Conservation (phyloP, 257 asterid genomes). For the Nicotiana paniculata region DNA sequence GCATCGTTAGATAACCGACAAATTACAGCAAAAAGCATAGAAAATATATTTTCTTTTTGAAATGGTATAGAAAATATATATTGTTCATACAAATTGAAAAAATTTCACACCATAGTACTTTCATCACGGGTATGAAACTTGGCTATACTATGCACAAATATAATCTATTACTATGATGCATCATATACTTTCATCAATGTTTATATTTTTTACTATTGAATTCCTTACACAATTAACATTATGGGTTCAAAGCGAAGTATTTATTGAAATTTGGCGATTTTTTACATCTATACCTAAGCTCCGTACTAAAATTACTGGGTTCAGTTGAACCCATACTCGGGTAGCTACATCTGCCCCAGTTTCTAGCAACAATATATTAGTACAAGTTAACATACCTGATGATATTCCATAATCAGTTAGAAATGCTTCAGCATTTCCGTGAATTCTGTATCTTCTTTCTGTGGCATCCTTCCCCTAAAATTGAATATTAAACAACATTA, state of each 20-base stretch:
- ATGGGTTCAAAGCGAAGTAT: too few species aligned
- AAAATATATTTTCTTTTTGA: neutral
- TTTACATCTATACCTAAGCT: too few species aligned
- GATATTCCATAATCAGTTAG: slow-evolving; percentile 52
- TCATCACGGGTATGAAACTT: neutral
- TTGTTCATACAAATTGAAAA: neutral
- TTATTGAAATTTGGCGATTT: too few species aligned
- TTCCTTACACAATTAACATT: too few species aligned
- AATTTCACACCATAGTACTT: neutral
- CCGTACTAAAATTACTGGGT: too few species aligned
- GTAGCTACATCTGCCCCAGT: too few species aligned
- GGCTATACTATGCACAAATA: neutral
- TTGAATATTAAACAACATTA: neutral
- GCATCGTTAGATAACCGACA: slow-evolving; percentile 3
- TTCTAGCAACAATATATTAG: slow-evolving; percentile 1
- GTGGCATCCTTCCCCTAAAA: slow-evolving; percentile 33
- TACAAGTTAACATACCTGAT: slow-evolving; percentile 39
- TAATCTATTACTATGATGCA: neutral
- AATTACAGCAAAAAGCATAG: neutral
- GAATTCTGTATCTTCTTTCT: slow-evolving; percentile 36
- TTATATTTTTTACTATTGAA: too few species aligned
- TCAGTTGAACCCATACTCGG: too few species aligned
- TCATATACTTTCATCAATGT: neutral
- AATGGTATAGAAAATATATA: neutral
- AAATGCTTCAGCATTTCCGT: slow-evolving; percentile 59